phyloP scores from a whole-genome alignment of 352 stramenopile genomes.

The Globisporangium orthogonon region DNA sequence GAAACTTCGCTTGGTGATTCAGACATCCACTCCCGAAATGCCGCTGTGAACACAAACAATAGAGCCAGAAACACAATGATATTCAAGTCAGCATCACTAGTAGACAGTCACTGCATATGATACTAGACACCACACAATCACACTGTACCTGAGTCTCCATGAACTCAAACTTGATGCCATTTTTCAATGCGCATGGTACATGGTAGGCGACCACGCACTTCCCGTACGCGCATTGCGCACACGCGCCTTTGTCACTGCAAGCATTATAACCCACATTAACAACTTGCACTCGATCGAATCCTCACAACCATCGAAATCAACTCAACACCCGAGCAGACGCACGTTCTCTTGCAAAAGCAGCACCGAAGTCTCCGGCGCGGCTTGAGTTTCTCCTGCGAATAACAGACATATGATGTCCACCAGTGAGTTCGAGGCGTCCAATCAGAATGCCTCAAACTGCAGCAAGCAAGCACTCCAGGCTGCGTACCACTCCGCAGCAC shows the following conservation, averaged over 20 bases:
- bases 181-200: constrained; percentile 49
- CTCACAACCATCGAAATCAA: neutral
- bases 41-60: constrained; percentile 11
- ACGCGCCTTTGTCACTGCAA: constrained; percentile 57
- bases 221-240: constrained; percentile 56
- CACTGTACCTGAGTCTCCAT: constrained; percentile 40
- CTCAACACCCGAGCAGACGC: neutral
- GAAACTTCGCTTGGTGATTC: constrained; percentile 51
- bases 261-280: constrained; percentile 2
- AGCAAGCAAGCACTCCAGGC: neutral
- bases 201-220: constrained; percentile 77
- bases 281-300: neutral
- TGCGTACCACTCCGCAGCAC: constrained; percentile 41
- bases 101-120: neutral
- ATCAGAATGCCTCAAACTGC: neutral
- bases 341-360: constrained; percentile 68
- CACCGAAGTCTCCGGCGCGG: constrained; percentile 54
- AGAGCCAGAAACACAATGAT: neutral
- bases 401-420: neutral
- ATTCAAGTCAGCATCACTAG: neutral
- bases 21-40: constrained; percentile 64
- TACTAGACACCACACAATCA: neutral
- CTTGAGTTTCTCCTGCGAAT: constrained; percentile 37
- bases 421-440: neutral
- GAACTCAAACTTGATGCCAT: constrained; percentile 57